Conservation (phyloP, 306 rosid genomes). For the Rosa lucieae region DNA sequence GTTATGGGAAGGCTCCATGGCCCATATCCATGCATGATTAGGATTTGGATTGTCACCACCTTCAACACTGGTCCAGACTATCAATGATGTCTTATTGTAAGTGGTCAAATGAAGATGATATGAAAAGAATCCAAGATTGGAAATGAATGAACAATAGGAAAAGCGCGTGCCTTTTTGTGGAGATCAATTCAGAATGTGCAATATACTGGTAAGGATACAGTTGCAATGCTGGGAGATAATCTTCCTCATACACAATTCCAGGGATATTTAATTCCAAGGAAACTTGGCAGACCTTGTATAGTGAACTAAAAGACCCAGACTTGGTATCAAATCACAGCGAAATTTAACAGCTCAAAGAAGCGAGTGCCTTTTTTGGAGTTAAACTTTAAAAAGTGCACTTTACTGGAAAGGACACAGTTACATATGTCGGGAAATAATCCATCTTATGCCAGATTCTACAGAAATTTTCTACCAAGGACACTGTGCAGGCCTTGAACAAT, state of each 20-base stretch:
- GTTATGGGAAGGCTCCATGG: conserved; percentile 1
- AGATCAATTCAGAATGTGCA: not conserved
- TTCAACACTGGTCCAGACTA: conserved; percentile 5
- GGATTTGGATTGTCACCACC: not conserved
- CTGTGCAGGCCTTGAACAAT: not conserved
- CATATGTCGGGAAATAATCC: not conserved
- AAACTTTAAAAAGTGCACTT: not conserved
- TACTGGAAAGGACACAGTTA: not conserved
- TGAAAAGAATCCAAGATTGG: conserved; percentile 3
- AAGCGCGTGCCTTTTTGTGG: not conserved
- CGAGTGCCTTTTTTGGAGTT: not conserved
- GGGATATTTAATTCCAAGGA: not conserved
- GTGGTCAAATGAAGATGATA: conserved; percentile 14
- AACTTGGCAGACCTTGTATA: not conserved
- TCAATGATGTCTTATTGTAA: conserved; percentile 3
- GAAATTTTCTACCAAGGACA: not conserved
- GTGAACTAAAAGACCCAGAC: not conserved
- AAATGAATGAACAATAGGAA: not conserved
- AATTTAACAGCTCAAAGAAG: not conserved
- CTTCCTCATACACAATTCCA: not conserved
- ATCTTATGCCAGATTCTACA: not conserved
- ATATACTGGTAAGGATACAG: not conserved
- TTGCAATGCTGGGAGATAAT: not conserved
- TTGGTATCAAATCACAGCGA: not conserved
- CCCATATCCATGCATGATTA: conserved; percentile 9